phyloP scores from a whole-genome alignment of 2,329 filamentous ascomycete species.

The Fusarium solani-melongenae region DNA sequence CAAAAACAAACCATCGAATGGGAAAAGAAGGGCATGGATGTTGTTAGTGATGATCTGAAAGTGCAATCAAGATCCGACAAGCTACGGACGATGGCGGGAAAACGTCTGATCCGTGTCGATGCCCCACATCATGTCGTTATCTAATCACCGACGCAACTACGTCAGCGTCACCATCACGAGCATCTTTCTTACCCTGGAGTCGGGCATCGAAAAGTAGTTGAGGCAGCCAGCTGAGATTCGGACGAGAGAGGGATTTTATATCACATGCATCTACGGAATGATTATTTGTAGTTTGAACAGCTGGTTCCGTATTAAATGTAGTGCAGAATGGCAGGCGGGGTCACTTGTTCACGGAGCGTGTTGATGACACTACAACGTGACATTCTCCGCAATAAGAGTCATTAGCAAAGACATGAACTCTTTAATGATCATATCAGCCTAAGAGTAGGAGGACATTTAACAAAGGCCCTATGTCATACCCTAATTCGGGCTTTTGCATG shows the following conservation, averaged over 20 bases:
- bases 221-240: neutral
- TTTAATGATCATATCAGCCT: neutral
- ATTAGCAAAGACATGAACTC: neutral
- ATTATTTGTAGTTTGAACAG: neutral
- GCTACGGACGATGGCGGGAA: constrained; percentile 29
- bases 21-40: neutral
- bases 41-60: constrained; percentile 15
- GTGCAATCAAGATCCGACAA: neutral
- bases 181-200: constrained; percentile 25
- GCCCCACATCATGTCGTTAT: constrained; percentile 19
- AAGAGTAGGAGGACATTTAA: neutral
- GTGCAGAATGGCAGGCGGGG: neutral
- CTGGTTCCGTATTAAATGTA: neutral
- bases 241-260: neutral
- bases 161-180: constrained; percentile 32
- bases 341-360: neutral
- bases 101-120: constrained; percentile 20
- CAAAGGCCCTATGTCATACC: neutral
- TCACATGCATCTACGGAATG: neutral
- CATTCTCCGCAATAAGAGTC: neutral
- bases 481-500: neutral
- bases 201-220: neutral
- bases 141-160: constrained; percentile 12
- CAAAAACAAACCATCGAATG: constrained; percentile 12
- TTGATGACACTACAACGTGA: constrained; percentile 2